Evolutionary conservation across 805 yeast species (phyloP).

Genomic region (Kodamaea restingae): DNA sequence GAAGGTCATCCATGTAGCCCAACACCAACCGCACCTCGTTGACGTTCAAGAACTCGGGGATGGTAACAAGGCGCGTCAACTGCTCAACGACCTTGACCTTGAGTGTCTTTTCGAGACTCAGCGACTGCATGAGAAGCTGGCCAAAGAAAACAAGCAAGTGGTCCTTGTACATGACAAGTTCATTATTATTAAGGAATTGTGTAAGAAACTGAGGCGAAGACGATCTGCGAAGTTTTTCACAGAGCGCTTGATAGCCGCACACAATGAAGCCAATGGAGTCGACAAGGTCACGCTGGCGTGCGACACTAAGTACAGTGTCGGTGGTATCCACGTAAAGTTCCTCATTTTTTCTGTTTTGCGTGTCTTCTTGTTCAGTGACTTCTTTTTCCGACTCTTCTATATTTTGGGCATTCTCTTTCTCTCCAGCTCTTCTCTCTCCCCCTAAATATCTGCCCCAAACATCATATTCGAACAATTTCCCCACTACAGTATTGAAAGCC

Average conservation of each 20-base stretch:
- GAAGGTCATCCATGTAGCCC: constrained; percentile 60
- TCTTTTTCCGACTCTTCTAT: not conserved
- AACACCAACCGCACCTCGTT: constrained; percentile 61
- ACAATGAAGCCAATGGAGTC: constrained; percentile 60
- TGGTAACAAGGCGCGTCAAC: constrained; percentile 51
- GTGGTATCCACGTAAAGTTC: constrained; percentile 14
- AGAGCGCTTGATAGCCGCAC: constrained; percentile 34
- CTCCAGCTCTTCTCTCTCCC: constrained; percentile 3
- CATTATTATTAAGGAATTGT: constrained; percentile 22
- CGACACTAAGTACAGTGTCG: constrained; percentile 40
- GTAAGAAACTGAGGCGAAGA: constrained; percentile 12
- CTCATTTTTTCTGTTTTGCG: not conserved
- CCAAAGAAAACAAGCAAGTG: constrained; percentile 63
- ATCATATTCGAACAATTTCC: constrained; percentile 29
- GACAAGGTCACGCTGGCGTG: constrained; percentile 57
- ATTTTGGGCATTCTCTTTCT: not conserved
- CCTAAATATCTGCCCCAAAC: constrained; percentile 39
- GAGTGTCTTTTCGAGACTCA: constrained; percentile 65
- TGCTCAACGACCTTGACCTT: constrained; percentile 64
- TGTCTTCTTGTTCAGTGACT: not conserved
- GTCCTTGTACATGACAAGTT: constrained; percentile 53
- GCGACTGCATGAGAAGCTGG: constrained; percentile 63
- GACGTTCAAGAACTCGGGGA: constrained; percentile 44
- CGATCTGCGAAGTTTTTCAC: constrained; percentile 22
- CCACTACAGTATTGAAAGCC: constrained; percentile 47